These are phyloP conservation scores for Plasmopara viticola DNA, from an alignment of 352 stramenopile species.

Conservation along the genomic window DNA sequence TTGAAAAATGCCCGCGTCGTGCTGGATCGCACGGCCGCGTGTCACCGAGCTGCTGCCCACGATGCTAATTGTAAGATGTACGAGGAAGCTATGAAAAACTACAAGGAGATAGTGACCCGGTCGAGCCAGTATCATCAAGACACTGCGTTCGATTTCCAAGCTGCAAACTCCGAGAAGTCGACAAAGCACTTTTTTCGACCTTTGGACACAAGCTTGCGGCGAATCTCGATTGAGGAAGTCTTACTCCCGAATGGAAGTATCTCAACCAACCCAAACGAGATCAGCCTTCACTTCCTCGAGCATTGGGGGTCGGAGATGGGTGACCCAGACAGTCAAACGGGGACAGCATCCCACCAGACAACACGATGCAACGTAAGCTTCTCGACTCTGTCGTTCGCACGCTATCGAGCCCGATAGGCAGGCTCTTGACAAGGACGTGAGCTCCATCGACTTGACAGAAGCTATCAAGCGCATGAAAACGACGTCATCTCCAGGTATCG, in stretches of 20 bases:
- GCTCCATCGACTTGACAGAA: too few relatives aligned
- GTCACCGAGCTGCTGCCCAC: background rate
- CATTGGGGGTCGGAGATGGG: background rate
- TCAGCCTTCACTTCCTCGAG: background rate
- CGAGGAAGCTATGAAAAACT: background rate
- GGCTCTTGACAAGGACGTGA: too few relatives aligned
- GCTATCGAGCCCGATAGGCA: too few relatives aligned
- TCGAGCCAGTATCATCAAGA: too few relatives aligned
- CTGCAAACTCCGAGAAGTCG: background rate
- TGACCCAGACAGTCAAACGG: too few relatives aligned
- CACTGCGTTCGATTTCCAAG: conserved; percentile 1
- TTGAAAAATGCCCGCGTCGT: background rate
- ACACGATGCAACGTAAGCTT: background rate
- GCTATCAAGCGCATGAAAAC: too few relatives aligned
- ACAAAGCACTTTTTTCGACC: background rate
- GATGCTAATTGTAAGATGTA: background rate
- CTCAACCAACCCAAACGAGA: background rate
- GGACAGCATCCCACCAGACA: background rate
- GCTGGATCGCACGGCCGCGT: background rate
- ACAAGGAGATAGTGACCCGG: background rate
- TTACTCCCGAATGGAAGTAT: background rate
- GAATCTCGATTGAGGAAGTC: background rate
- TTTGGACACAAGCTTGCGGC: background rate
- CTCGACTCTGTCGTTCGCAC: too few relatives aligned
- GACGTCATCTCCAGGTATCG: too few relatives aligned